Evolutionary conservation across 2,329 filamentous ascomycete genomes (phyloP).

Genomic region (Lecanicillium sp.): DNA sequence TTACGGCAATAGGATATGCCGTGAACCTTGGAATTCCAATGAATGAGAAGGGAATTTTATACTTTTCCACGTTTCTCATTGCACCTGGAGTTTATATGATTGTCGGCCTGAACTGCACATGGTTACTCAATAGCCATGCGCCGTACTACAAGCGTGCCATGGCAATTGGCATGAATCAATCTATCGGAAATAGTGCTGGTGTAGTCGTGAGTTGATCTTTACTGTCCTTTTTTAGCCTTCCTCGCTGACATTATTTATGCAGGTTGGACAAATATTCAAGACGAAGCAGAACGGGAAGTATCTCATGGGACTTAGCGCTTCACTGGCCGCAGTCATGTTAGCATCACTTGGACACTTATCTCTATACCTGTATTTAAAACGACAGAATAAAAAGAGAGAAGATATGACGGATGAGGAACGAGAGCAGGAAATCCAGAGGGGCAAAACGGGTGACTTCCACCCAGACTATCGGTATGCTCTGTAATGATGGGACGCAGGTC

Average conservation of each 20-base stretch:
- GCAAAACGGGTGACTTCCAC: constrained; percentile 17
- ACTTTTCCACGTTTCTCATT: constrained; percentile 13
- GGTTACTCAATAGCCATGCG: constrained; percentile 38
- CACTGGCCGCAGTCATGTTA: constrained; percentile 14
- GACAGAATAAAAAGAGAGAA: constrained; percentile 14
- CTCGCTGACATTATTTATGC: neutral
- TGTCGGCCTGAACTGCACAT: constrained; percentile 33
- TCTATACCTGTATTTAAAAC: constrained; percentile 13
- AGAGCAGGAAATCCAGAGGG: constrained; percentile 12
- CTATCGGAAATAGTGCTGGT: constrained; percentile 38
- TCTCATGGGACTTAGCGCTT: constrained; percentile 14
- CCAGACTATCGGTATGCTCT: constrained; percentile 15
- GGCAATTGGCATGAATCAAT: constrained; percentile 36
- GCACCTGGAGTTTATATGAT: constrained; percentile 20
- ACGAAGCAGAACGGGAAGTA: constrained; percentile 15
- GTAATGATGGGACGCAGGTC: constrained; percentile 9
- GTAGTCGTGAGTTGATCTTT: constrained; percentile 25
- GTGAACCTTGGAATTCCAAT: constrained; percentile 15
- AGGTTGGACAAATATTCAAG: constrained; percentile 13
- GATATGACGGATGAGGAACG: constrained; percentile 14
- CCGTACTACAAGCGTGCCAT: constrained; percentile 38
- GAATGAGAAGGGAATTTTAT: constrained; percentile 7
- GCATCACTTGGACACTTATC: constrained; percentile 13
- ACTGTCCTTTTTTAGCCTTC: neutral
- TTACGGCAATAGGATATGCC: constrained; percentile 20